Conservation (phyloP, 306 rosid genomes). For the Citrullus amarus region DNA sequence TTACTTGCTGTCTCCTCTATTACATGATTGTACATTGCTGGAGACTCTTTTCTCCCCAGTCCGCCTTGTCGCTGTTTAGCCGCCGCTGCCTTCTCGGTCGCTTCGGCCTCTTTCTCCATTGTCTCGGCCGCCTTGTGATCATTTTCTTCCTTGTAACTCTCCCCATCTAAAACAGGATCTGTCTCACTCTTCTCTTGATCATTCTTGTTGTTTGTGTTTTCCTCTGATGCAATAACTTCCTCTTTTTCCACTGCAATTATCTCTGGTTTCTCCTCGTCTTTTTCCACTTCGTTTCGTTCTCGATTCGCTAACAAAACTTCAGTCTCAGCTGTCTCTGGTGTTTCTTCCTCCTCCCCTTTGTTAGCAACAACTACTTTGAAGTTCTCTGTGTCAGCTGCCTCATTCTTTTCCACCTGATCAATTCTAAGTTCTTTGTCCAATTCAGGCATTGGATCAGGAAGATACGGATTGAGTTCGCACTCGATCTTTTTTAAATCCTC, state of each 20-base stretch:
- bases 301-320: neutral
- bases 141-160: slow-evolving; percentile 4
- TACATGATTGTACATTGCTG: slow-evolving; percentile 42
- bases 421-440: slow-evolving; percentile 7
- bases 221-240: neutral
- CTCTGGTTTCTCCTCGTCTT: slow-evolving; percentile 8
- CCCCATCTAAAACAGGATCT: slow-evolving; percentile 10
- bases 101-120: neutral
- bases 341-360: neutral
- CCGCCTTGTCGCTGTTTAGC: slow-evolving; percentile 11
- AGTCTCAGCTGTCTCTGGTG: neutral
- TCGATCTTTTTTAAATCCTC: slow-evolving; percentile 6
- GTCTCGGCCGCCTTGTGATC: slow-evolving; percentile 4
- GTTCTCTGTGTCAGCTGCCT: slow-evolving; percentile 4
- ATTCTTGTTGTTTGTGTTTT: neutral
- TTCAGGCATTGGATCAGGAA: slow-evolving; percentile 12
- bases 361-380: neutral
- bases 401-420: slow-evolving; percentile 16
- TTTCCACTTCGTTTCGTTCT: slow-evolving; percentile 4
- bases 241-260: neutral
- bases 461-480: neutral
- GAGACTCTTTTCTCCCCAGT: slow-evolving; percentile 37
- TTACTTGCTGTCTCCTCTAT: slow-evolving; percentile 54
- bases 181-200: neutral
- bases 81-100: neutral